Evolutionary conservation across 169 alveolate genomes (phyloP).

Genomic region (Theileria equi): DNA sequence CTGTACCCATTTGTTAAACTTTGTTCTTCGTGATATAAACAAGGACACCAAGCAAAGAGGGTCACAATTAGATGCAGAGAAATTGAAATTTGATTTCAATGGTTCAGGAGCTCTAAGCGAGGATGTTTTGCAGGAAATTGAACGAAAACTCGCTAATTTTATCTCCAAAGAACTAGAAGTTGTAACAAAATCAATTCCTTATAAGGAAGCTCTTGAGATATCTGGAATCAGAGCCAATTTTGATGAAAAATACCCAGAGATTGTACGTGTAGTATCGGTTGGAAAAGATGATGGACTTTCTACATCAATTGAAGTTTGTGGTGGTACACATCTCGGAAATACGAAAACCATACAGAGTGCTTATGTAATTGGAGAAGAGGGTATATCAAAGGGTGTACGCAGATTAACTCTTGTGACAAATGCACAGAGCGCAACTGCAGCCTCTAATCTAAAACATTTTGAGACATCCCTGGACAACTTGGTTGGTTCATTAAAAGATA

Average conservation of each 20-base stretch:
- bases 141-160: constrained; percentile 64
- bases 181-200: constrained; percentile 63
- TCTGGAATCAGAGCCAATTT: constrained; percentile 82
- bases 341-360: constrained; percentile 69
- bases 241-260: constrained; percentile 90
- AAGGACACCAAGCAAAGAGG: constrained; percentile 74
- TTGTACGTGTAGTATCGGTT: constrained; percentile 88
- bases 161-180: constrained; percentile 69
- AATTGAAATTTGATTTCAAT: constrained; percentile 83
- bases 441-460: constrained; percentile 13
- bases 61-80: constrained; percentile 80
- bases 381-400: constrained; percentile 87
- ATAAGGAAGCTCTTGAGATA: constrained; percentile 71
- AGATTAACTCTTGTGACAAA: constrained; percentile 84
- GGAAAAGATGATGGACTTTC: constrained; percentile 67
- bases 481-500: constrained; percentile 56
- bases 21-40: constrained; percentile 77
- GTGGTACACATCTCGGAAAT: constrained; percentile 88
- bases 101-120: constrained; percentile 66
- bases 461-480: constrained; percentile 62
- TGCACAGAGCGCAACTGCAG: constrained; percentile 72
- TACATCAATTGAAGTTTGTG: constrained; percentile 86
- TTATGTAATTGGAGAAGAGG: constrained; percentile 81
- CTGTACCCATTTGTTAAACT: constrained; percentile 87
- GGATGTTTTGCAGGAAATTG: constrained; percentile 66